Evolutionary conservation across 2,329 filamentous ascomycete species (phyloP).

Genomic region (Meredithiella fracta): DNA sequence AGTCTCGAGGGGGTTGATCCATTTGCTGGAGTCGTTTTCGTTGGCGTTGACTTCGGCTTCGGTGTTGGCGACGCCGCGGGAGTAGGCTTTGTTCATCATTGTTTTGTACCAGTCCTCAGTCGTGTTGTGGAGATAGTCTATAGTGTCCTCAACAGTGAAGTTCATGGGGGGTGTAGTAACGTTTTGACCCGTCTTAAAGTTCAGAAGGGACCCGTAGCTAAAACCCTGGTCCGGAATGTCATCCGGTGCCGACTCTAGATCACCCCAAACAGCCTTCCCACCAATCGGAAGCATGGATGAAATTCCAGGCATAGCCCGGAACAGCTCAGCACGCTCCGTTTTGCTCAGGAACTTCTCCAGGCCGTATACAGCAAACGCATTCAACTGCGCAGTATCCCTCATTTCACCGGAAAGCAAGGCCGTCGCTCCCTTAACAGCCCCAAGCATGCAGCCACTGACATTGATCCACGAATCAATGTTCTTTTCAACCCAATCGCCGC

Average conservation of each 20-base stretch:
- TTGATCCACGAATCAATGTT: conserved; percentile 96
- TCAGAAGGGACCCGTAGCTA: conserved; percentile 67
- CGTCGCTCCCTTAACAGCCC: conserved; percentile 76
- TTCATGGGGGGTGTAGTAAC: conserved; percentile 52
- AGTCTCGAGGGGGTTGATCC: conserved; percentile 88
- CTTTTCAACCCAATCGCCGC: conserved; percentile 74
- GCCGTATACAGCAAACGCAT: conserved; percentile 90
- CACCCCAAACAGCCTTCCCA: conserved; percentile 89
- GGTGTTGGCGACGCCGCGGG: conserved; percentile 73
- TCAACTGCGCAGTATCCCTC: conserved; percentile 93
- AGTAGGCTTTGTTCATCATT: conserved; percentile 60
- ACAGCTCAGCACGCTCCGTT: conserved; percentile 80
- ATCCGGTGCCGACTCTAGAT: conserved; percentile 72
- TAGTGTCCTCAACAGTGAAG: conserved; percentile 60
- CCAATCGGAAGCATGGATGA: conserved; percentile 94
- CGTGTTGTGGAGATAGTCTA: conserved; percentile 61
- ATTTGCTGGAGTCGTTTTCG: conserved; percentile 61
- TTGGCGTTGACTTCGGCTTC: conserved; percentile 65
- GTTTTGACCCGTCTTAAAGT: conserved; percentile 56
- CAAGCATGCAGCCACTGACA: conserved; percentile 94
- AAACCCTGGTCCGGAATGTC: conserved; percentile 57
- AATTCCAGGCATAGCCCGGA: conserved; percentile 91
- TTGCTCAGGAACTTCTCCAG: conserved; percentile 88
- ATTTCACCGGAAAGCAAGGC: conserved; percentile 91
- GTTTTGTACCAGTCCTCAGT: conserved; percentile 75